Base-by-base conservation (phyloP, 116 monocot species). In the Iris pallida region DNA sequence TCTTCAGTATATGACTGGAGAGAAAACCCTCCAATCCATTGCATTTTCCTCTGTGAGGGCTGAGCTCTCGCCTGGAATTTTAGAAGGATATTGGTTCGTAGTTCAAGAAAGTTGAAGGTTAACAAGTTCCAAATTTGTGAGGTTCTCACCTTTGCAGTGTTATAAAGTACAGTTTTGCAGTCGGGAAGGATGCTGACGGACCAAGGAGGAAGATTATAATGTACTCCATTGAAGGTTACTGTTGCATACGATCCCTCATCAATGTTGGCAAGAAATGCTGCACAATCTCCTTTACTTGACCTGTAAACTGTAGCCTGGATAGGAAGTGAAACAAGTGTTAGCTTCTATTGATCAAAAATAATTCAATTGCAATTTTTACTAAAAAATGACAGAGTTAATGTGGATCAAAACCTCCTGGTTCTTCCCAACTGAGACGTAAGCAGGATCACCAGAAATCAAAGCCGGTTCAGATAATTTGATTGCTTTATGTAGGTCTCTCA, bases 161-260 rank as follows among this genome's bases (percentile, higher is more conserved):
- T 99, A 74, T 84, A 99, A 68, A 88, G 81, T 47, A 76, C 63
- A 52, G 79, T 99, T 79, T 86, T 99, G 85, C 99, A 93, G 58
- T 99, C 94, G 42, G 90, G 94, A 30, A 99, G 90, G 59, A 99
- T 89, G 86, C 94, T 99, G 41, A 99, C 82, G 18, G 99, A 99
- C 94, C 97, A 93, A 71, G 90, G 91, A 16, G 99, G 99, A 62
- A 99, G 82, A 73, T 88, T 73, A 57, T 90, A 86, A 61, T 76
- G 86, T 67, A 80, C 7, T 6, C 88, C 88, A 78, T 91, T 90
- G 81, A 85, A 99, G 19, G 66, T 72, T 56, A 93, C 86, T 55
- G 68, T 81, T 7, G 85, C 88, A 75, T 80, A 78, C 20, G 80
- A 71, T 11, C 47, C 30, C 13, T 77, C 57, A 47, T 99, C 80